These are phyloP conservation scores for Juglanconis sp. DNA, from an alignment of 2,329 filamentous ascomycete genomes.

Conservation along the genomic window DNA sequence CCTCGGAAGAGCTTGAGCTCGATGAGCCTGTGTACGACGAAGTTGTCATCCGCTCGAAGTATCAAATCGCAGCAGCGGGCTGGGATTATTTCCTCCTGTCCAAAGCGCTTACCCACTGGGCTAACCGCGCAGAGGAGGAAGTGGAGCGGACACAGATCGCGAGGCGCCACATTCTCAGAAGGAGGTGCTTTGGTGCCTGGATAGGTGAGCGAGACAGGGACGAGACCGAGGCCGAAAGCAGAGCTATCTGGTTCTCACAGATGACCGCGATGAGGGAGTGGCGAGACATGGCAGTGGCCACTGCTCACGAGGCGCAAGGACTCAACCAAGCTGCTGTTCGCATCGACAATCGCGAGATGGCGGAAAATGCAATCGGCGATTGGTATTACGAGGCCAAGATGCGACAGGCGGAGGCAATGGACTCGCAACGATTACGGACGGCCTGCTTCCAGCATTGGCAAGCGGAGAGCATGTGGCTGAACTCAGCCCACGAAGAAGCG, in stretches of 20 bases:
- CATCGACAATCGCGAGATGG: slow-evolving; percentile 27
- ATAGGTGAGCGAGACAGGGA: slow-evolving; percentile 52
- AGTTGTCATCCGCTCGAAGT: slow-evolving; percentile 12
- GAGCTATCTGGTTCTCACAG: slow-evolving; percentile 37
- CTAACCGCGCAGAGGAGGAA: slow-evolving; percentile 60
- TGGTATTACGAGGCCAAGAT: slow-evolving; percentile 31
- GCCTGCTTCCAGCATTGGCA: slow-evolving; percentile 23
- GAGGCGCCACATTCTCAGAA: slow-evolving; percentile 66
- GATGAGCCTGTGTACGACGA: slow-evolving; percentile 19
- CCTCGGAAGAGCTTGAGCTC: slow-evolving; percentile 12
- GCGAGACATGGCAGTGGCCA: slow-evolving; percentile 21
- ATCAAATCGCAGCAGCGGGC: slow-evolving; percentile 46
- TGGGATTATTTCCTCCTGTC: slow-evolving; percentile 63
- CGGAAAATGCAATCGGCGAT: slow-evolving; percentile 25
- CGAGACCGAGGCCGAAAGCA: slow-evolving; percentile 49
- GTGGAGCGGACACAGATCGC: slow-evolving; percentile 65
- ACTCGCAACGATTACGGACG: slow-evolving; percentile 11
- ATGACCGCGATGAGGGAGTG: slow-evolving; percentile 27
- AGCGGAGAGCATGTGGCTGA: slow-evolving; percentile 12
- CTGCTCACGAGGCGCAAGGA: slow-evolving; percentile 21
- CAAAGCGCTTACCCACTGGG: slow-evolving; percentile 69
- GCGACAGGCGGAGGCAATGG: slow-evolving; percentile 22
- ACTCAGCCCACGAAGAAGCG: slow-evolving; percentile 12
- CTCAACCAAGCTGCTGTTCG: slow-evolving; percentile 25
- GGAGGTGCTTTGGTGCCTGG: slow-evolving; percentile 68